Evolutionary conservation across 257 asterid species (phyloP), one percentile per base, ranked within the genome.

Genomic region (Gentiana dahurica): DNA sequence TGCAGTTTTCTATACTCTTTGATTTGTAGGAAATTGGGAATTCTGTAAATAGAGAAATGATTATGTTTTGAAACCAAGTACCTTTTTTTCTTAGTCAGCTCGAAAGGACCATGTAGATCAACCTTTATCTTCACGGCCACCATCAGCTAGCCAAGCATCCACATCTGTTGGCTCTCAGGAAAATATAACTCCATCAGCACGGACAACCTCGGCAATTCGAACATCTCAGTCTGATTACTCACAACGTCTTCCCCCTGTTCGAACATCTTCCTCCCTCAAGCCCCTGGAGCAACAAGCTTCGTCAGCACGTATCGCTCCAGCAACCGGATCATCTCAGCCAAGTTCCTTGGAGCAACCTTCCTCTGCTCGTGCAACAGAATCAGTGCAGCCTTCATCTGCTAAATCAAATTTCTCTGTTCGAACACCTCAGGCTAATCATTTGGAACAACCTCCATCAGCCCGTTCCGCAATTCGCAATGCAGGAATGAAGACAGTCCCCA

Each of bases 371-470:
- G 24, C 72, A 8, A 37, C 48, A 12, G 94, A 86, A 63, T 84
- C 77, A 57, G 57, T 68, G 10, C 87, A 81, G 49, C 73, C 94
- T 49, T 71, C 72, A 34, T 74, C 86, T 54, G 77, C 81, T 65
- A 75, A 54, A 8, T 63, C 74, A 53, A 60, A n/a, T 70, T 67
- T 66, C 39, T 12, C 70, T 36, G 73, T 75, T 55, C 74, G 84
- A 69, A 55, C 88, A 41, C 61, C 82, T 46, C 69, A 57, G 48
- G 13, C 11, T 50, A 69, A 65, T 62, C 45, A 55, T 39, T 6
- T 7, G 5, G 96, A 90, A 58, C 95, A 86, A 36, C 94, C 94
- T 66, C 68, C 67, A n/a, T 87, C 95, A 36, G 91, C 95, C 58
- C 92, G 87, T 63, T 60, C 79, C 41, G 55, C 66, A 54, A 75